These are phyloP conservation scores for Exophiala lecanii-corni DNA, from an alignment of 2,329 filamentous ascomycete species.

Conservation along the genomic window DNA sequence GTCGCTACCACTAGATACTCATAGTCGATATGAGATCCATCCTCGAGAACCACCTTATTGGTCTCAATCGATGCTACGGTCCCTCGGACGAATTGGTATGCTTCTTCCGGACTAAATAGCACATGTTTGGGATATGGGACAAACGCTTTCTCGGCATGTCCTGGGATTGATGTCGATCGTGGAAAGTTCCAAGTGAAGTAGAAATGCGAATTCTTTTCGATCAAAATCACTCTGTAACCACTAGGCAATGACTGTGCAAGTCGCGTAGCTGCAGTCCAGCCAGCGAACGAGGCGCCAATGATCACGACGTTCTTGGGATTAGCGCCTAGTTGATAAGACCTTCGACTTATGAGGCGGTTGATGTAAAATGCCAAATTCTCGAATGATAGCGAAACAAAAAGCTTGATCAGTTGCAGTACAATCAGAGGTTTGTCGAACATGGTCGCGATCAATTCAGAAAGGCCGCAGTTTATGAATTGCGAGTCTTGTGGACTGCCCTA, in stretches of 20 bases:
- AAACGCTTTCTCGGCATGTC: slow-evolving; percentile 56
- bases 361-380: slow-evolving; percentile 3
- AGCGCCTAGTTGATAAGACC: slow-evolving; percentile 13
- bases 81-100: slow-evolving; percentile 40
- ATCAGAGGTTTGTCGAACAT: neutral
- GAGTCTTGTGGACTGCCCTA: too few relatives aligned
- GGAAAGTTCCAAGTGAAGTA: slow-evolving; percentile 59
- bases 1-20: slow-evolving; percentile 57
- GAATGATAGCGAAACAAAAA: slow-evolving; percentile 7
- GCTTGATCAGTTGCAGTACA: slow-evolving; percentile 1
- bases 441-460: too few relatives aligned
- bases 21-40: slow-evolving; percentile 47
- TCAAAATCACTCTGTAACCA: slow-evolving; percentile 49
- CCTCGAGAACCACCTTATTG: slow-evolving; percentile 39
- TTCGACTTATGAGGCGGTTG: slow-evolving; percentile 14
- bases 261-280: slow-evolving; percentile 46
- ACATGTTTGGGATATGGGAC: slow-evolving; percentile 53
- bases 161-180: slow-evolving; percentile 53
- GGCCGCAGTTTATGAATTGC: too few relatives aligned
- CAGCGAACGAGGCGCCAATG: slow-evolving; percentile 56
- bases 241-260: slow-evolving; percentile 48
- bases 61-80: slow-evolving; percentile 38
- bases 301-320: slow-evolving; percentile 24
- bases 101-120: slow-evolving; percentile 32
- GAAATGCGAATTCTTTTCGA: slow-evolving; percentile 59